These are phyloP conservation scores for Umbelopsis isabellina DNA, from an alignment of 192 early-diverging fungal species.

Conservation along the genomic window DNA sequence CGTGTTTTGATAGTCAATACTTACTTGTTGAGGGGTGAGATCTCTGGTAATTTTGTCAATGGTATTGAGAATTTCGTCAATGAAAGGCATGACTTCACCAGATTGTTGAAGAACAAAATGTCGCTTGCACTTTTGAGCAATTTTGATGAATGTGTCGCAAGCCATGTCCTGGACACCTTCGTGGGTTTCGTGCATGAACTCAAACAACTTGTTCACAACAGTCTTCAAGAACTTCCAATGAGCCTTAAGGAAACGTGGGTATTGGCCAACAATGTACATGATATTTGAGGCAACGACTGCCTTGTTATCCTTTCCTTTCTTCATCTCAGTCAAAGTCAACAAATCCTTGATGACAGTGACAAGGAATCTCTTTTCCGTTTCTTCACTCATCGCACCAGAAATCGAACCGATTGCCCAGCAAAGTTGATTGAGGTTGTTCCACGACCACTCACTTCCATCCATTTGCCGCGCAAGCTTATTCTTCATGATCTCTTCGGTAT, in stretches of 20 bases:
- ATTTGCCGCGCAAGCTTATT: constrained; percentile 93
- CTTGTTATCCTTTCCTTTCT: constrained; percentile 99
- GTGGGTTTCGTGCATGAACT: constrained; percentile 99
- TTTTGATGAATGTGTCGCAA: constrained; percentile 99
- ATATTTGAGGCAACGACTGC: constrained; percentile 99
- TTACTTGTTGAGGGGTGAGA: constrained; percentile 84
- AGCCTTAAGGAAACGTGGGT: constrained; percentile 99
- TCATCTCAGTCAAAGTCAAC: constrained; percentile 92
- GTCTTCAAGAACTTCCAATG: constrained; percentile 99
- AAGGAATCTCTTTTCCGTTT: constrained; percentile 96
- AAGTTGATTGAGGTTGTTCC: constrained; percentile 96
- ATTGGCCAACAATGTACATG: constrained; percentile 99
- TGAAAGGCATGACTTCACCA: constrained; percentile 87
- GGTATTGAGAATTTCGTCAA: constrained; percentile 92
- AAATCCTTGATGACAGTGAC: constrained; percentile 99
- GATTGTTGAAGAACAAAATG: constrained; percentile 95
- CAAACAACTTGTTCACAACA: constrained; percentile 99
- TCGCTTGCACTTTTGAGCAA: constrained; percentile 95
- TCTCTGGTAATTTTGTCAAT: constrained; percentile 88
- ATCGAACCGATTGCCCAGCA: constrained; percentile 99
- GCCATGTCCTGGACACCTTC: constrained; percentile 99
- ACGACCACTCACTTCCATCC: constrained; percentile 97
- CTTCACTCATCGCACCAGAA: constrained; percentile 95
- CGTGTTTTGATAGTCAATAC: background rate
- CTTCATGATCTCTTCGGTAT: constrained; percentile 97